phyloP scores from a whole-genome alignment of 192 early-diverging fungal genomes.

The Gaertneriomyces sp. region DNA sequence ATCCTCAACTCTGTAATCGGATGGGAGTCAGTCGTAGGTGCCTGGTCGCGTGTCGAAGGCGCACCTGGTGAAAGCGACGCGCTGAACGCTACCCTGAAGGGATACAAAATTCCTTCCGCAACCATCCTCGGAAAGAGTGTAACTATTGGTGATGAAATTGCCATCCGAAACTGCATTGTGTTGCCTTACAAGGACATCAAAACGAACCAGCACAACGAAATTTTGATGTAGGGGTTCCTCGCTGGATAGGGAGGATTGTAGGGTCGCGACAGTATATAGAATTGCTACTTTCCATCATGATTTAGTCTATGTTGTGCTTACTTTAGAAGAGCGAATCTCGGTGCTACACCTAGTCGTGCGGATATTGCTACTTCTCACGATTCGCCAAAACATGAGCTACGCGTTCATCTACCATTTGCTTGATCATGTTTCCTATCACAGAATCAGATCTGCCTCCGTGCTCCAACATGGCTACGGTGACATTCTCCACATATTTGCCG shows the following conservation, averaged over 20 bases:
- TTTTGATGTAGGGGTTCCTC: slow-evolving; percentile 70
- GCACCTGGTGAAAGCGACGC: slow-evolving; percentile 61
- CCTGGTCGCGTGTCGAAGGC: slow-evolving; percentile 92
- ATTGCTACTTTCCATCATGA: no score
- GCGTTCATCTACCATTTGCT: slow-evolving; percentile 23
- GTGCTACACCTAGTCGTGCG: no score
- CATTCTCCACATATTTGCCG: slow-evolving; percentile 90
- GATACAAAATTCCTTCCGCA: slow-evolving; percentile 87
- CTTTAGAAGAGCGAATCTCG: no score
- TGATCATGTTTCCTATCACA: slow-evolving; percentile 17
- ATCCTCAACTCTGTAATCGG: slow-evolving; percentile 87
- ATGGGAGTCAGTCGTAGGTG: slow-evolving; percentile 90
- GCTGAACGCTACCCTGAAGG: slow-evolving; percentile 76
- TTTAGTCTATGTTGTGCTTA: no score
- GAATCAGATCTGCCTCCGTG: slow-evolving; percentile 4
- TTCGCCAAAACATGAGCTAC: neutral
- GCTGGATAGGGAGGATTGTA: no score
- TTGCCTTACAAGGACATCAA: slow-evolving; percentile 96
- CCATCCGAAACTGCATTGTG: slow-evolving; percentile 96
- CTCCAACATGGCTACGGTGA: slow-evolving; percentile 36
- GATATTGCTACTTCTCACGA: no score
- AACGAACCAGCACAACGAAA: slow-evolving; percentile 84
- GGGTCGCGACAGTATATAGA: no score
- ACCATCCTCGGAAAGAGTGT: slow-evolving; percentile 92
- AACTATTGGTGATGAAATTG: slow-evolving; percentile 85